A percentile compares a stretch with the other conserved stretches of the same genome.
Conservation (phyloP, 768 basidiomycete genomes). For the Lactarius quietus region DNA sequence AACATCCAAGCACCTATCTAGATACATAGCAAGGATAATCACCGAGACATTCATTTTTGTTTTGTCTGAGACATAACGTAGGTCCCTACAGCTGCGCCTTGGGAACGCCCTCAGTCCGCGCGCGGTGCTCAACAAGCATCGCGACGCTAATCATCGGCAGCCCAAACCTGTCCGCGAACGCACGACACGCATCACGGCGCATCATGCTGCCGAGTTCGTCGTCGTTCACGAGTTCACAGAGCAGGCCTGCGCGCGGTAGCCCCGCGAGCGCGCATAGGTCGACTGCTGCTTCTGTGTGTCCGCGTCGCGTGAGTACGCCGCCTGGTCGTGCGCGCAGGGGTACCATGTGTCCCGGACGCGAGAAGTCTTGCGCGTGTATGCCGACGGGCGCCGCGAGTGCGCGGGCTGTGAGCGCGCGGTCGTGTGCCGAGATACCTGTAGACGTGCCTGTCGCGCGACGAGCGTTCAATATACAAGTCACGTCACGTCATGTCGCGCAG, state of each 20-base stretch:
- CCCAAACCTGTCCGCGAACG: conserved; percentile 87
- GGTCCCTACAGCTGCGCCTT: conserved; percentile 1
- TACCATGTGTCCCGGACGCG: conserved; percentile 92
- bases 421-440: conserved; percentile 96
- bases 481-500: no score
- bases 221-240: conserved; percentile 96
- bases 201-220: conserved; percentile 89
- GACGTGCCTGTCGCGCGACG: conserved; percentile 65
- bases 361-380: conserved; percentile 64
- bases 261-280: conserved; percentile 81
- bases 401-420: conserved; percentile 83
- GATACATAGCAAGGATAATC: no score
- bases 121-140: conserved; percentile 54
- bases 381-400: conserved; percentile 64
- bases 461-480: neutral
- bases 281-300: conserved; percentile 89
- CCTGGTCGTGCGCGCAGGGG: conserved; percentile 84
- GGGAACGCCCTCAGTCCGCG: conserved; percentile 17
- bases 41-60: no score
- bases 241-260: conserved; percentile 67
- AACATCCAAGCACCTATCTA: neutral
- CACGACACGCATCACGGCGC: conserved; percentile 87
- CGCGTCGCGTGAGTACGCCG: conserved; percentile 81
- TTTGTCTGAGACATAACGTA: neutral
- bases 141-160: conserved; percentile 95